Evolutionary conservation across 2,329 filamentous ascomycete species (phyloP).

Genomic region (Colletotrichum neosansevieriae): DNA sequence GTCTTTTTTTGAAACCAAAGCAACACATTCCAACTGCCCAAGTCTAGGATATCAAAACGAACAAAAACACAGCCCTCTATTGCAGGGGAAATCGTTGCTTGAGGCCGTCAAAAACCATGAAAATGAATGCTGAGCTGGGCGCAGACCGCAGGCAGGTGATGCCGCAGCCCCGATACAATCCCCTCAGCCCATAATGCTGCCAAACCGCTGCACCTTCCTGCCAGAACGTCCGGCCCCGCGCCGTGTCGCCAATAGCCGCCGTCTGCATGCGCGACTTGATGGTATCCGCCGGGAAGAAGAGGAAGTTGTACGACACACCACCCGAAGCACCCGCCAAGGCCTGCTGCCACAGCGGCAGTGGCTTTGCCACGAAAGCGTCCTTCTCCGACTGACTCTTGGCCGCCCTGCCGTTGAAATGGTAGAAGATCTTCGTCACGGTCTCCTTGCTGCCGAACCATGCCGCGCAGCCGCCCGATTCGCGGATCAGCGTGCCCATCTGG

Average conservation of each 20-base stretch:
- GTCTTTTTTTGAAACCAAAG: slow-evolving; percentile 16
- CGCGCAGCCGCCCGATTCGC: slow-evolving; percentile 91
- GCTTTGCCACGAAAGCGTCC: slow-evolving; percentile 57
- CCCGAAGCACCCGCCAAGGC: slow-evolving; percentile 88
- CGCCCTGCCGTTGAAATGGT: slow-evolving; percentile 63
- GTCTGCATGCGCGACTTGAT: slow-evolving; percentile 99
- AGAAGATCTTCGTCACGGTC: slow-evolving; percentile 79
- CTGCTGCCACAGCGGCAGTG: slow-evolving; percentile 86
- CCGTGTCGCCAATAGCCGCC: slow-evolving; percentile 71
- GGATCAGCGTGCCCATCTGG: slow-evolving; percentile 91
- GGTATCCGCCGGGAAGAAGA: slow-evolving; percentile 97
- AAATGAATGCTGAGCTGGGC: slow-evolving; percentile 98
- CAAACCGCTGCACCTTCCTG: slow-evolving; percentile 81
- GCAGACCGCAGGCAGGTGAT: slow-evolving; percentile 90
- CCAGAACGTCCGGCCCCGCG: slow-evolving; percentile 75
- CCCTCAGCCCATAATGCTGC: slow-evolving; percentile 82
- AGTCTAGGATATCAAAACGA: slow-evolving; percentile 39
- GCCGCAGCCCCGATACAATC: slow-evolving; percentile 93
- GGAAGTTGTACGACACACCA: slow-evolving; percentile 94
- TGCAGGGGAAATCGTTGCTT: slow-evolving; percentile 74
- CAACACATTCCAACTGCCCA: slow-evolving; percentile 17
- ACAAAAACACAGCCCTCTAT: slow-evolving; percentile 41
- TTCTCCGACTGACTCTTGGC: slow-evolving; percentile 55
- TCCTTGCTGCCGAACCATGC: slow-evolving; percentile 97
- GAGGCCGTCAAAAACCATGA: slow-evolving; percentile 92